These are phyloP conservation scores for Eutypa lata DNA, from an alignment of 2,329 filamentous ascomycete genomes.

Conservation along the genomic window DNA sequence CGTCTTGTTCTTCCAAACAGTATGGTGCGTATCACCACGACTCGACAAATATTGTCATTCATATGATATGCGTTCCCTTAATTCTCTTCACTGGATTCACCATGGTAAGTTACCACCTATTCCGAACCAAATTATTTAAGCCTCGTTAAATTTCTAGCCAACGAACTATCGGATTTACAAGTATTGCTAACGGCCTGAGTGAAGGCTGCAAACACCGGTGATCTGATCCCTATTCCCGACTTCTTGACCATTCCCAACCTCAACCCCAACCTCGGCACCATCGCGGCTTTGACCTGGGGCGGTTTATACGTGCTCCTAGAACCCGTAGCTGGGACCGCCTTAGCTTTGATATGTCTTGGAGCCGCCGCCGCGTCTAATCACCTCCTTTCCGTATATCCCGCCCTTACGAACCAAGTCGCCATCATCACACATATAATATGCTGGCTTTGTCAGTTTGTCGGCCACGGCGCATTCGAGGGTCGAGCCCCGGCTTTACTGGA, in stretches of 20 bases:
- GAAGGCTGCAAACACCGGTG: slow-evolving; percentile 61
- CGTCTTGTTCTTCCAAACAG: slow-evolving; percentile 39
- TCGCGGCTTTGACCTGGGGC: slow-evolving; percentile 65
- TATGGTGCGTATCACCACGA: slow-evolving; percentile 85
- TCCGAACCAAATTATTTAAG: background rate
- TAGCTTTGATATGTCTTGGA: slow-evolving; percentile 73
- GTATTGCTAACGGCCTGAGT: slow-evolving; percentile 16
- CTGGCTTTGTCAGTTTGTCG: slow-evolving; percentile 89
- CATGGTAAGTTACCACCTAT: slow-evolving; percentile 52
- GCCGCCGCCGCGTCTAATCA: slow-evolving; percentile 75
- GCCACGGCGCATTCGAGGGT: slow-evolving; percentile 85
- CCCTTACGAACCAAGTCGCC: slow-evolving; percentile 52
- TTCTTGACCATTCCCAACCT: slow-evolving; percentile 67
- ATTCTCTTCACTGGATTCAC: slow-evolving; percentile 70
- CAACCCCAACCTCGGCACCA: slow-evolving; percentile 63
- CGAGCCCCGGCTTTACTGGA: slow-evolving; percentile 86
- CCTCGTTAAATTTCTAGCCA: too few relatives aligned
- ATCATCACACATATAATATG: slow-evolving; percentile 66
- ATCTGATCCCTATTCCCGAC: slow-evolving; percentile 60
- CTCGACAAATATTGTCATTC: slow-evolving; percentile 72
- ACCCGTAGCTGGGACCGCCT: slow-evolving; percentile 79
- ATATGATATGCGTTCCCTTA: slow-evolving; percentile 75
- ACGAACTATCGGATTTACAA: background rate
- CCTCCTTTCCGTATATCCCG: slow-evolving; percentile 57
- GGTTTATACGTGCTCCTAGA: slow-evolving; percentile 88